Base-by-base conservation (phyloP, 1,284 basidiomycete species). In the Exsudoporus floridanus region DNA sequence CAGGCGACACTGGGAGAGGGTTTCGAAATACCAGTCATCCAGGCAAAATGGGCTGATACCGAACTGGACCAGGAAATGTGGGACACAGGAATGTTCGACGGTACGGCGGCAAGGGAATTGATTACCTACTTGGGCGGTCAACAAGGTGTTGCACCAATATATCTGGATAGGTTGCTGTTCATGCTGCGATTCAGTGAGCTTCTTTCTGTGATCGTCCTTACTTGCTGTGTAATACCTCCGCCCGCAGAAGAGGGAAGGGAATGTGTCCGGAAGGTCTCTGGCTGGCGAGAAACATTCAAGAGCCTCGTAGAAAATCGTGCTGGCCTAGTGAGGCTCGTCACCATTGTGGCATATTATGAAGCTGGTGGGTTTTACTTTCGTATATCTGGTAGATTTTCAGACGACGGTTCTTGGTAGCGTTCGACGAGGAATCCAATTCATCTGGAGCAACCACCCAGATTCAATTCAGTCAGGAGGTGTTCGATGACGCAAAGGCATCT, bases 91-190 rank as follows among this genome's bases (percentile, higher is more conserved):
- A 34, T 66, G 13, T 70, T 66, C n/a, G 62, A 70, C 18, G 45
- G 54, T 16, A 57, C 53, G 13, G 62, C 64, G 0, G 62, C 58
- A 4, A 27, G 46, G 35, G 51, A 55, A 5, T 31, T 70, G 1
- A 0, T 70, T 21, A 13, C 16, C 0, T 44, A 48, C 28, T 23
- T 68, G 13, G n/a, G 31, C 2, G 39, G 34, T 21, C 37, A 39
- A 39, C 56, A 56, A 47, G 54, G 55, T 3, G 54, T 63, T 23
- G 54, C 55, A 3, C 57, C 52, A 7, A 49, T 59, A 49, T 59
- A 65, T n/a, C 61, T 69, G 2, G 67, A 70, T 27, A 56, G 62
- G 28, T 33, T 67, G n/a, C 44, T 69, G 40, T 65, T 69, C 44
- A 62, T 69, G 63, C 16, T 69, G 2, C 54, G 58, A 55, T 69